Percentiles rank a stretch among this genome's conserved stretches.
Evolutionary conservation across 805 yeast species (phyloP).

Genomic region (Candida stauntonica): DNA sequence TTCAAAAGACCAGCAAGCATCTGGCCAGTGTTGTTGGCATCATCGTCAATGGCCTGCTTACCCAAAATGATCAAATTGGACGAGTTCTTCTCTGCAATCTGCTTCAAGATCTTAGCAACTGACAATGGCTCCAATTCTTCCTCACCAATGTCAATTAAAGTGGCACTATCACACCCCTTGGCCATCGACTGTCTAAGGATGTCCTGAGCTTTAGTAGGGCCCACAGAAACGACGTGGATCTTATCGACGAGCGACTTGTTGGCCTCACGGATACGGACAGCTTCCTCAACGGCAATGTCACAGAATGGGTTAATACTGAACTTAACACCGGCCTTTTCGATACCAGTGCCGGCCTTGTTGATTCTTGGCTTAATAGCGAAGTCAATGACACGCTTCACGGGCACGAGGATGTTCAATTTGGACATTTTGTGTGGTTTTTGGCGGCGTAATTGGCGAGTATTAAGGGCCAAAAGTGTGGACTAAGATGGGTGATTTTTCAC

Average conservation of each 20-base stretch:
- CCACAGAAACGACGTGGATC: conserved; percentile 89
- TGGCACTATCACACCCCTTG: conserved; percentile 87
- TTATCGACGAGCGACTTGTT: conserved; percentile 65
- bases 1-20: conserved; percentile 88
- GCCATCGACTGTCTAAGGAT: conserved; percentile 87
- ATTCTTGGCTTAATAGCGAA: conserved; percentile 90
- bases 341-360: conserved; percentile 76
- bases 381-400: conserved; percentile 93
- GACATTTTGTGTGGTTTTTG: conserved; percentile 32
- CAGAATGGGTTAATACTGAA: conserved; percentile 95
- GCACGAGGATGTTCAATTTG: conserved; percentile 75
- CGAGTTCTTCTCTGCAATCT: conserved; percentile 63
- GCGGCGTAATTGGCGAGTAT: no score
- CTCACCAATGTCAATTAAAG: conserved; percentile 75
- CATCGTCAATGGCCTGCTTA: conserved; percentile 96
- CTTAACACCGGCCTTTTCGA: conserved; percentile 83
- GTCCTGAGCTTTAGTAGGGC: conserved; percentile 83
- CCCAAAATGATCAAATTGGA: conserved; percentile 86
- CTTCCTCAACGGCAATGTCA: conserved; percentile 97
- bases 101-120: conserved; percentile 79
- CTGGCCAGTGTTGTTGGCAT: conserved; percentile 92
- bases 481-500: background rate
- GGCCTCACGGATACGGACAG: conserved; percentile 67
- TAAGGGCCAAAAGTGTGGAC: no score
- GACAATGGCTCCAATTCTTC: conserved; percentile 77